A percentile compares a stretch with the other conserved stretches of the same genome.
phyloP scores from a whole-genome alignment of 2,329 filamentous ascomycete species.

The Apiospora kogelbergensis region DNA sequence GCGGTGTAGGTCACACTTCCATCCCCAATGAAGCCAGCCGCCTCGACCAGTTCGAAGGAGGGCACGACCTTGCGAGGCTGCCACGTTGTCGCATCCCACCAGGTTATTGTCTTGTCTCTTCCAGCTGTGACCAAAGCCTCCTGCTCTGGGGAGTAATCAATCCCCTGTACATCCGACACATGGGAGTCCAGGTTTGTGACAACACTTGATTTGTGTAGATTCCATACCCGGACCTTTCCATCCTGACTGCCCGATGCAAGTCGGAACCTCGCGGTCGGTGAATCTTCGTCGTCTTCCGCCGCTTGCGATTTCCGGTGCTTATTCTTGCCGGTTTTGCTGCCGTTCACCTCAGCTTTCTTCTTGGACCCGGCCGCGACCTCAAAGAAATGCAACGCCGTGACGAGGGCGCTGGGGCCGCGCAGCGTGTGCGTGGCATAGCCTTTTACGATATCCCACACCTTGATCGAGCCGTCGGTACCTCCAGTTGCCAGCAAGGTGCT shows the following conservation, averaged over 20 bases:
- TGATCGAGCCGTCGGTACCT: conserved; percentile 88
- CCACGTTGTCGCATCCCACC: conserved; percentile 89
- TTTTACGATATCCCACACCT: conserved; percentile 91
- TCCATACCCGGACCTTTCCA: conserved; percentile 88
- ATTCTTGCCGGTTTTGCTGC: conserved; percentile 39
- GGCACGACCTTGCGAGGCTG: conserved; percentile 78
- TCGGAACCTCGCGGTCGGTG: conserved; percentile 60
- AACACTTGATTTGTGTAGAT: conserved; percentile 79
- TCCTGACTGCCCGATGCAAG: conserved; percentile 92
- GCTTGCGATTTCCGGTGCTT: conserved; percentile 46
- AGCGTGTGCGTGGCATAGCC: conserved; percentile 96
- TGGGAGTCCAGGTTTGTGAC: conserved; percentile 84
- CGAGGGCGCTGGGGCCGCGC: conserved; percentile 85
- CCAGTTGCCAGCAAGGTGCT: conserved; percentile 90
- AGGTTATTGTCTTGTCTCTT: conserved; percentile 89
- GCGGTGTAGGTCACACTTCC: conserved; percentile 78
- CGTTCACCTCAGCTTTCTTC: conserved; percentile 36
- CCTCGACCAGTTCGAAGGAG: conserved; percentile 82
- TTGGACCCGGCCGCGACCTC: conserved; percentile 57
- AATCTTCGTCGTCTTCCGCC: conserved; percentile 39
- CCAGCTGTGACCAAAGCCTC: conserved; percentile 79
- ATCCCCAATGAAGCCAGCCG: conserved; percentile 73
- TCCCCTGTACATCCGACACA: conserved; percentile 85
- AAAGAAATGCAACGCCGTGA: conserved; percentile 92
- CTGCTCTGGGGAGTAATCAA: conserved; percentile 77